Evolutionary conservation across 2,329 filamentous ascomycete genomes (phyloP), one percentile per base, ranked within the genome.

Genomic region (Phaeosphaeriaceae sp.): DNA sequence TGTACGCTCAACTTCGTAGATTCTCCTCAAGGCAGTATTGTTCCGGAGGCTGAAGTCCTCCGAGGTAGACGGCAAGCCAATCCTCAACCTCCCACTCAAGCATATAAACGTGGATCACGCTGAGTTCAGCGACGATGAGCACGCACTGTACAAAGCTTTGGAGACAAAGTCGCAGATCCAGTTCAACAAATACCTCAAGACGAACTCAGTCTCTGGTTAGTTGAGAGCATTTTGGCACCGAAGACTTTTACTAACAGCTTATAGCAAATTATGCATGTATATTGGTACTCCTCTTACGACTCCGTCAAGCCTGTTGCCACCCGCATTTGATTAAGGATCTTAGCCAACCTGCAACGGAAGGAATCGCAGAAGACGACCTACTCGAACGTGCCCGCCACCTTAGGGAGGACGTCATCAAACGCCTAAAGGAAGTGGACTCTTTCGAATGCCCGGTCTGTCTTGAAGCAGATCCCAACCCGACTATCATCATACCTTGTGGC

Each of bases 391-490:
- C 92, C 1, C 85, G 85, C 67, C 73, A 81, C 20, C 80, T 97
- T 11, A 75, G 81, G 6, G 65, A 76, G 0, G 80, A 86, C 2
- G 90, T 92, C 13, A 82, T 96, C 19, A 71, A 80, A n/a, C 86
- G 91, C 7, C 84, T 95, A 71, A 90, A 82, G 62, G 78, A 80
- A 13, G 78, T 81, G 6, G 82, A 87, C 1, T 84, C 72, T 1
- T 91, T 94, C 50, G 89, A 93, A 72, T 96, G 93, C 69, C 91
- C 91, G 0, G 88, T 95, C 20, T 97, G 93, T 74, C 89, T 91
- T 57, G 93, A 97, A 68, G 88, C 83, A 2, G 86, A 89, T 7
- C 82, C 85, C 15, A 93, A 93, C 61, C 91, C 91, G 0, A 86
- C 86, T 2, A 91, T 96, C 62, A 89, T 93, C 74, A 83, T 92